Percentiles rank a stretch among this genome's conserved stretches.
These are phyloP conservation scores for Pichia eremophila DNA, from an alignment of 805 yeast species.

Conservation along the genomic window DNA sequence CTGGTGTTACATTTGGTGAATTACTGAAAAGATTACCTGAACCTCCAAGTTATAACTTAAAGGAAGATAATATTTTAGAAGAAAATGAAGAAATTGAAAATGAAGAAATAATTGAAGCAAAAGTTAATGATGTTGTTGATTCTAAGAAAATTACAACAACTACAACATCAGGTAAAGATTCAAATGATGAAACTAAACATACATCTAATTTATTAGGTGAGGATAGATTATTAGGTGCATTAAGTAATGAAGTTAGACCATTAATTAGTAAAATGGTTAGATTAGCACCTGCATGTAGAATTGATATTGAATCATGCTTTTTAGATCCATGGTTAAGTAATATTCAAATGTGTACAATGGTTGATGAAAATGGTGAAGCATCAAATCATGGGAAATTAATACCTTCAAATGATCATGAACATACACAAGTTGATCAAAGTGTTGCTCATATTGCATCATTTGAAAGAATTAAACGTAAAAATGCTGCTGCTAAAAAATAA, in stretches of 20 bases:
- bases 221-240: conserved; percentile 57
- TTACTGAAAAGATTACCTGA: conserved; percentile 47
- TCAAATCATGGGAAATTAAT: conserved; percentile 28
- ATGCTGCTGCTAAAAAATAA: conserved; percentile 9
- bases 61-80: not conserved
- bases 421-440: conserved; percentile 83
- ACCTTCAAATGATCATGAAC: conserved; percentile 57
- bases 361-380: conserved; percentile 29
- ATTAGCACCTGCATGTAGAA: conserved; percentile 78
- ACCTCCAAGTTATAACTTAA: conserved; percentile 26
- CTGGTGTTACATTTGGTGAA: conserved; percentile 58
- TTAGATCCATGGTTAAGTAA: conserved; percentile 58
- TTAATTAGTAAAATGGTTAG: conserved; percentile 71
- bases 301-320: conserved; percentile 71
- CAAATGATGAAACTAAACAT: conserved; percentile 26
- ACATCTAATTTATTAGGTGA: conserved; percentile 66
- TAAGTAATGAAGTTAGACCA: conserved; percentile 60
- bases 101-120: conserved; percentile 9
- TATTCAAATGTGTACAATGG: conserved; percentile 61
- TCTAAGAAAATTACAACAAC: too few species aligned
- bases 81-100: not conserved
- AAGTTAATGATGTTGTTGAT: not conserved
- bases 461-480: conserved; percentile 63
- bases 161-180: too few species aligned
- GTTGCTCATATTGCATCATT: conserved; percentile 93